Base-by-base conservation (phyloP, 108 stramenopile genomes). In the Mediolabrus comicus region DNA sequence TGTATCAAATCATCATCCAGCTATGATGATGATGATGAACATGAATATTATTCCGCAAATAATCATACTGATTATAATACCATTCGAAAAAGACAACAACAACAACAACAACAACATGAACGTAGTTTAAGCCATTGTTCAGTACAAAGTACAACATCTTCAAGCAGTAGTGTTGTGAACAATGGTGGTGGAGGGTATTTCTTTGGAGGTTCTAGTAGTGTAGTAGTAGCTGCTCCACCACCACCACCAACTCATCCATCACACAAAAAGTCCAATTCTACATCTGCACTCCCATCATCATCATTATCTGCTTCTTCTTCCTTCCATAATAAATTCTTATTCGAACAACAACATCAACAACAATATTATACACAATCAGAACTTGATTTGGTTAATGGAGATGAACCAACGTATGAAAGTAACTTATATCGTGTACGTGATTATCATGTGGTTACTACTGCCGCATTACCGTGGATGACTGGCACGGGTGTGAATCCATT, bases 381-480 rank as follows among this genome's bases (percentile, higher is more conserved):
- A 65, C 9, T 75, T 63, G 67, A 59, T 46, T 75, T 71, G 71
- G 13, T 22, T 49, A 62, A 81, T 63, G 52, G 73, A 55, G 53
- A 85, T 67, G 62, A 78, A 64, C 68, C 65, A 62, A 46, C 65
- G 19, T 41, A 54, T 81, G 56, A 58, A 57, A 64, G 59, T 60
- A 75, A 84, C 53, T 65, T 84, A 16, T 27, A 61, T 9, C 60
- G 80, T 17, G 35, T 72, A 10, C 34, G 75, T 33, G 32, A 65
- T 58, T 76, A 76, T 49, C 75, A 76, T 55, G 64, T 65, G 16
- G 72, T 73, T 0, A 86, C 88, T 3, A 89, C 88, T 13, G 86
- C 86, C 26, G 76, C 87, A 26, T 71, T 92, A 36, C 91, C 91
- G 22, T 92, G 91, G 91, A 75, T 88, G 79, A 92, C 91, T n/a